A percentile compares a stretch with the other conserved stretches of the same genome.
These are phyloP conservation scores for Alloteropsis angusta DNA, from an alignment of 202 grass and related monocot species.

Conservation along the genomic window DNA sequence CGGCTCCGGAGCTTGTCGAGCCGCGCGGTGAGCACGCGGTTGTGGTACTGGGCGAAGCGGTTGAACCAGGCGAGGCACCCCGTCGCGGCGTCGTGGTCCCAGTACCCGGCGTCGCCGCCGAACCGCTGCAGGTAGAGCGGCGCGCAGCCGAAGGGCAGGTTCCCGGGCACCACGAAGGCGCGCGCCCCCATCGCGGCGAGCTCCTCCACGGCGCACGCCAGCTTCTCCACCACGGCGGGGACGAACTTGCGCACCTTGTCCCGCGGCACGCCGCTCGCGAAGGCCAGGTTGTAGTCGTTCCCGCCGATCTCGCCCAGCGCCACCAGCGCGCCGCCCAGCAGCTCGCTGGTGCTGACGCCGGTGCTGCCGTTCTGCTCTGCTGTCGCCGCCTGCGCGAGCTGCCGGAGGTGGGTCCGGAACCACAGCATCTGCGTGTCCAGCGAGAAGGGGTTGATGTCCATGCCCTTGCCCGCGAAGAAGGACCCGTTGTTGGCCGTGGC, in stretches of 20 bases:
- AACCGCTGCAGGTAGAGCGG: conserved; percentile 36
- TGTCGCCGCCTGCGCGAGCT: conserved; percentile 2
- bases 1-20: conserved; percentile 19
- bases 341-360: background rate
- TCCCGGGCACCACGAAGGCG: conserved; percentile 68
- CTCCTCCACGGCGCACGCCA: conserved; percentile 45
- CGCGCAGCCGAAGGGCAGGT: conserved; percentile 53
- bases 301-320: conserved; percentile 77
- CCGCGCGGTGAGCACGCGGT: conserved; percentile 29
- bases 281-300: conserved; percentile 78
- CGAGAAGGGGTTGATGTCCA: conserved; percentile 24
- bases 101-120: background rate
- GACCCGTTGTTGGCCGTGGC: conserved; percentile 45
- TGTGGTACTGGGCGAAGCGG: conserved; percentile 48
- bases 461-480: conserved; percentile 47
- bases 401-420: conserved; percentile 33
- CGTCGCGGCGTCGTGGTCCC: conserved; percentile 35
- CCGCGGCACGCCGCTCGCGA: conserved; percentile 16
- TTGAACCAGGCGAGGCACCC: conserved; percentile 64
- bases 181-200: conserved; percentile 46
- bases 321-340: conserved; percentile 48
- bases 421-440: conserved; percentile 47
- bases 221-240: conserved; percentile 43
- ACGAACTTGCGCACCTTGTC: conserved; percentile 31
- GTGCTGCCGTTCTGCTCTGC: background rate